Percentiles rank a stretch among this genome's conserved stretches.
Conservation (phyloP, 1,284 basidiomycete species). For the Puccinia coronata region DNA sequence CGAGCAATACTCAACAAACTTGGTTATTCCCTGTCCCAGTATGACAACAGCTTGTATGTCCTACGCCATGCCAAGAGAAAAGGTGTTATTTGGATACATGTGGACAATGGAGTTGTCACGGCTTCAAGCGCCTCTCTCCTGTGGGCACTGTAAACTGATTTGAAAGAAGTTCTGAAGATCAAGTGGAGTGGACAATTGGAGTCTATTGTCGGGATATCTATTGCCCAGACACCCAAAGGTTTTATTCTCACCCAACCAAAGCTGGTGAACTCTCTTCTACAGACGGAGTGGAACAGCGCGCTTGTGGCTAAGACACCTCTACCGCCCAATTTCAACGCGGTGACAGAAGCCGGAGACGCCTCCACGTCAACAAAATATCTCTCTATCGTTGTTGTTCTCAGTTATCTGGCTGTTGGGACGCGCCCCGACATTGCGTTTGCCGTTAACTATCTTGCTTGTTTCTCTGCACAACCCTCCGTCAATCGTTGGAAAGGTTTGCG, state of each 20-base stretch:
- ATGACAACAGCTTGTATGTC: too few species aligned
- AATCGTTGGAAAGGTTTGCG: too few species aligned
- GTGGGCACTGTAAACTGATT: neutral
- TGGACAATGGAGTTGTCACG: slow-evolving; percentile 4
- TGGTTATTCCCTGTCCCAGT: neutral
- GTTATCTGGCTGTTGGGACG: too few species aligned
- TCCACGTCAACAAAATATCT: neutral
- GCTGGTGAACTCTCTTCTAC: neutral
- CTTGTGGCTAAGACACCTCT: neutral
- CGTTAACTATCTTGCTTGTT: neutral
- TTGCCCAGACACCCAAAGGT: neutral
- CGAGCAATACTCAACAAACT: neutral
- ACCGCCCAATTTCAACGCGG: neutral
- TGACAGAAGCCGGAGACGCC: too few species aligned
- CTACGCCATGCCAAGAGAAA: neutral
- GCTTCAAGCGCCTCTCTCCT: neutral
- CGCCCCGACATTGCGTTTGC: too few species aligned
- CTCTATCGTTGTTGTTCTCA: neutral
- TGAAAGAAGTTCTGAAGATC: slow-evolving; percentile 11
- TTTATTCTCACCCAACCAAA: neutral
- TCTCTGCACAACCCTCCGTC: neutral
- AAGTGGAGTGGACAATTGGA: slow-evolving; percentile 33
- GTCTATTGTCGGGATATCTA: neutral
- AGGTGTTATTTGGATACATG: too few species aligned
- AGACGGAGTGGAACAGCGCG: neutral